Evolutionary conservation across 345 rosid species (phyloP), one percentile per base, ranked within the genome.

Genomic region (Raphanus raphanistrum): DNA sequence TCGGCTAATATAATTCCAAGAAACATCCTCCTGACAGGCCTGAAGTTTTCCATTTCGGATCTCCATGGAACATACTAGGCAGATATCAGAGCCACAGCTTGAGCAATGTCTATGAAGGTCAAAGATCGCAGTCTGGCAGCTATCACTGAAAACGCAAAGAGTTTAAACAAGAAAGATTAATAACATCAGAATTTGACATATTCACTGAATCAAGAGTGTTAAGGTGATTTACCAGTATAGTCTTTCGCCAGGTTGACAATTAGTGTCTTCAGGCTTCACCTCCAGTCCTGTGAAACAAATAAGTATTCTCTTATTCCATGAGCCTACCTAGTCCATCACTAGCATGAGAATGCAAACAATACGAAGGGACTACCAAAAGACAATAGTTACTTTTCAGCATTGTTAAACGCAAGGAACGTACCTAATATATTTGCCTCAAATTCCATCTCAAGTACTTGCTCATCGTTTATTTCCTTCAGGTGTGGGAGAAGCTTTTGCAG

Each of bases 61-160:
- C 80, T 89, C 93, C 31, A 57, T 64, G 71, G 90, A 86, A 76
- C 93, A 89, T 33, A n/a, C 62, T 71, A 88, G 83, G 74, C 93
- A 89, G 32, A 86, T 86, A 77, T 88, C 93, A 61, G 70, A 82
- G 2, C 58, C 28, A 81, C 93, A 89, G 38, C 17, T 78, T 3
- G 71, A 76, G 76, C 93, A 89, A 79, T 82, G 85, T 71, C 90
- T 76, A 73, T 86, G 90, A 15, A 79, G 76, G 80, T 89, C 90
- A 77, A 78, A 78, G 27, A 89, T 86, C 0, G 93, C 83, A 28
- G 97, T 87, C 68, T 74, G 76, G 84, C 93, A 91, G 75, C 91
- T 4, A 58, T 58, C 62, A 11, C 48, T 88, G 86, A 79, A 70
- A 55, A 21, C 26, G 74, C 36, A 33, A 45, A 32, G 13, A 17